These are phyloP conservation scores for Cladosporium sp. DNA, from an alignment of 2,329 filamentous ascomycete genomes.

Conservation along the genomic window DNA sequence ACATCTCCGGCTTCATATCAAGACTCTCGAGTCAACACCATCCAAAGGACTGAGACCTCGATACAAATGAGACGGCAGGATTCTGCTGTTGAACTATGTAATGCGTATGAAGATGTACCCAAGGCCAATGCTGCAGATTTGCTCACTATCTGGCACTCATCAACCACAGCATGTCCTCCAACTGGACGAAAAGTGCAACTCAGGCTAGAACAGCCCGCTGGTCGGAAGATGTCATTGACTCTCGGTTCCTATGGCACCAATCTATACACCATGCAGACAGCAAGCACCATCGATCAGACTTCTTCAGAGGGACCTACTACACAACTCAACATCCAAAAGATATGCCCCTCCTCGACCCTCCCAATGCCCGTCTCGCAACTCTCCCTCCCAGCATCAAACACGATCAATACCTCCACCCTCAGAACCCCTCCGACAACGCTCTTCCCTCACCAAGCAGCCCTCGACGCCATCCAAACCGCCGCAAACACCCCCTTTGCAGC, in stretches of 20 bases:
- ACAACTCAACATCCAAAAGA: constrained; percentile 23
- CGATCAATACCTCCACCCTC: neutral
- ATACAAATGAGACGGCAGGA: constrained; percentile 14
- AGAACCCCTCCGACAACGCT: constrained; percentile 27
- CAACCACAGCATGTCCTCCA: constrained; percentile 16
- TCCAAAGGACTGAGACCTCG: neutral
- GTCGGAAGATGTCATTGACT: constrained; percentile 2
- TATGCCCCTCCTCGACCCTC: constrained; percentile 19
- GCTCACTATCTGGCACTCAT: constrained; percentile 27
- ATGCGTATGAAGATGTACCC: constrained; percentile 29
- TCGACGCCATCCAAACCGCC: constrained; percentile 42
- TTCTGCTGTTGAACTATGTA: constrained; percentile 25
- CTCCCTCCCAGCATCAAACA: constrained; percentile 16
- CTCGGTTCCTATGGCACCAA: constrained; percentile 15
- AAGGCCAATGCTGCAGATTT: constrained; percentile 24
- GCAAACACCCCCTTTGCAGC: constrained; percentile 43
- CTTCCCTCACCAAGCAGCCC: constrained; percentile 45
- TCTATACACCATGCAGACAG: constrained; percentile 26
- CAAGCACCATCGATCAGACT: neutral
- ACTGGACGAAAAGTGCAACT: constrained; percentile 27
- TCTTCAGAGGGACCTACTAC: constrained; percentile 11
- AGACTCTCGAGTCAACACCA: neutral
- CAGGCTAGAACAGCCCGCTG: constrained; percentile 20
- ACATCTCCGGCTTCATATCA: constrained; percentile 51
- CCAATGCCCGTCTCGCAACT: constrained; percentile 24